Evolutionary conservation across 2,329 filamentous ascomycete genomes (phyloP).

Genomic region (Ophiobolus disseminans): DNA sequence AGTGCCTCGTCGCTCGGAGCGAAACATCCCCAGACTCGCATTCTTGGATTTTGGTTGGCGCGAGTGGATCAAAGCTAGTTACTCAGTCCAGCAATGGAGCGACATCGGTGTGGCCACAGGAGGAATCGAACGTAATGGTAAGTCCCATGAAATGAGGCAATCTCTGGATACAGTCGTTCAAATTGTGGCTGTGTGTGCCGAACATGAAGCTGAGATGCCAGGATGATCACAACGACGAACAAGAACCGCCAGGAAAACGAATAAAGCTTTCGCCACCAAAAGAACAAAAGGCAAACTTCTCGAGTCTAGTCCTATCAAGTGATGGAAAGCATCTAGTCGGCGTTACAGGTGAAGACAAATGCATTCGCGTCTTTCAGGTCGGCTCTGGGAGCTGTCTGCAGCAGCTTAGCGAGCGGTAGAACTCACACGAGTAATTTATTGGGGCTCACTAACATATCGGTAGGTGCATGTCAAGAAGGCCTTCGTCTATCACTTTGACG

Average conservation of each 20-base stretch:
- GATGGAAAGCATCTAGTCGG: slow-evolving; percentile 74
- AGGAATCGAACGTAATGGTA: slow-evolving; percentile 28
- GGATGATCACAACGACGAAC: slow-evolving; percentile 26
- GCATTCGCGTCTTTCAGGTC: slow-evolving; percentile 80
- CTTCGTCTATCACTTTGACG: slow-evolving; percentile 76
- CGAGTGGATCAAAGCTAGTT: slow-evolving; percentile 75
- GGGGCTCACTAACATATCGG: slow-evolving; percentile 15
- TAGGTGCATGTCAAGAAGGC: slow-evolving; percentile 87
- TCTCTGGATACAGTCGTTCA: neutral
- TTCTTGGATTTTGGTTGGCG: slow-evolving; percentile 69
- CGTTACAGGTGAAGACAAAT: slow-evolving; percentile 91
- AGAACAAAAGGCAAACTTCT: slow-evolving; percentile 66
- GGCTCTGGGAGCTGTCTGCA: slow-evolving; percentile 66
- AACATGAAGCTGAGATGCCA: slow-evolving; percentile 18
- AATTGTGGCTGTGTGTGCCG: neutral
- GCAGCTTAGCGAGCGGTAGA: slow-evolving; percentile 75
- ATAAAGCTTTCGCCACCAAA: slow-evolving; percentile 47
- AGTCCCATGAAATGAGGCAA: slow-evolving; percentile 18
- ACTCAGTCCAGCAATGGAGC: slow-evolving; percentile 46
- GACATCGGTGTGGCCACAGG: slow-evolving; percentile 37
- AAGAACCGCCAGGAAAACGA: slow-evolving; percentile 51
- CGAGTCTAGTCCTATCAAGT: slow-evolving; percentile 69
- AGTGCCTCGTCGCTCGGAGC: slow-evolving; percentile 45
- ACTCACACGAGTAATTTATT: neutral
- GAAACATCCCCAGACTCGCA: slow-evolving; percentile 13